These are phyloP conservation scores for Botrytis paeoniae DNA, from an alignment of 2,329 filamentous ascomycete genomes.

Conservation along the genomic window DNA sequence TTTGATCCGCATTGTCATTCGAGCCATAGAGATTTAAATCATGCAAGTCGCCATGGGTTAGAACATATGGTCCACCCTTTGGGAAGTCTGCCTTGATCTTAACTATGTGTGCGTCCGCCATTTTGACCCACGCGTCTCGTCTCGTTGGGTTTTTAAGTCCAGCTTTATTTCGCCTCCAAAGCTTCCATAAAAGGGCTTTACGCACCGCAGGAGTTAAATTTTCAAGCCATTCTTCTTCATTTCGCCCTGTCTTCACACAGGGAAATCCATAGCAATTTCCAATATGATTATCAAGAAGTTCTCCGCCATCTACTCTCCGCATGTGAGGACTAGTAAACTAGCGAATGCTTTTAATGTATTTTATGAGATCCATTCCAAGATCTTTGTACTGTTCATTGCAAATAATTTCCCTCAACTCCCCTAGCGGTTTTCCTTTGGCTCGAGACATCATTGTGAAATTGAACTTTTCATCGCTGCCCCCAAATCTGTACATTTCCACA, in stretches of 20 bases:
- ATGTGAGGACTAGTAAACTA: conserved; percentile 7
- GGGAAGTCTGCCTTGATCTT: neutral
- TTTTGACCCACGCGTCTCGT: neutral
- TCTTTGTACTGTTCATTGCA: neutral
- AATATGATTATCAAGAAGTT: neutral
- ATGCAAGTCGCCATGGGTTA: neutral
- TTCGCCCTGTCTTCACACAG: conserved; percentile 1
- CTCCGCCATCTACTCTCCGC: neutral
- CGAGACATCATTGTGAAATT: neutral
- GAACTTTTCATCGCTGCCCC: neutral
- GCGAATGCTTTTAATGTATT: fast-evolving
- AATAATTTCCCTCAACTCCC: fast-evolving
- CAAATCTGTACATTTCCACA: conserved; percentile 5
- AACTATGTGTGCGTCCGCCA: neutral
- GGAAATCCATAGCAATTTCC: neutral
- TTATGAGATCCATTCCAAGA: fast-evolving
- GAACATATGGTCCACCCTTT: conserved; percentile 10
- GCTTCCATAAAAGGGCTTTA: neutral
- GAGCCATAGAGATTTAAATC: neutral
- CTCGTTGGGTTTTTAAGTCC: neutral
- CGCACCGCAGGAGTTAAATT: neutral
- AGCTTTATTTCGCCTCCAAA: fast-evolving
- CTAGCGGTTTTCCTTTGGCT: neutral
- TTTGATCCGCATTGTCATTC: neutral
- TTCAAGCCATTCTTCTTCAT: conserved; percentile 12